Percentiles rank a stretch among this genome's conserved stretches.
These are phyloP conservation scores for Pseudogymnoascus destructans DNA, from an alignment of 2,329 filamentous ascomycete species.

Conservation along the genomic window DNA sequence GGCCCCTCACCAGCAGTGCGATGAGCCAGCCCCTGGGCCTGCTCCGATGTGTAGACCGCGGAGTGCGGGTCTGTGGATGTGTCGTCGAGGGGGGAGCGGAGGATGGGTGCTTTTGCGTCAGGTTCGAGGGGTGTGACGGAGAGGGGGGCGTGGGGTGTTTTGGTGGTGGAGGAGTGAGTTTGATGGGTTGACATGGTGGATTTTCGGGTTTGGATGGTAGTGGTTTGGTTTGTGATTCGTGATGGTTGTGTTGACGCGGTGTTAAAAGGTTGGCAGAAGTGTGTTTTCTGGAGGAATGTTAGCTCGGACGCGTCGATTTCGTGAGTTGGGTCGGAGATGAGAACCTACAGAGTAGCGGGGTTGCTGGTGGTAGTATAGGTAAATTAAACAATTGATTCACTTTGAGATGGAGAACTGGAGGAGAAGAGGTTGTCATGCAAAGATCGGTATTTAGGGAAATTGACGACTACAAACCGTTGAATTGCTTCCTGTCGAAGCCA, in stretches of 20 bases:
- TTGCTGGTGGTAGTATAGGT: neutral
- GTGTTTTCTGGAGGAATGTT: neutral
- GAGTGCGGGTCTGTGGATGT: slow-evolving; percentile 2
- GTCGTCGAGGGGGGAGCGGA: neutral
- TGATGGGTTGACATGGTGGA: neutral
- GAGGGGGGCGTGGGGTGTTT: neutral
- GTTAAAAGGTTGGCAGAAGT: neutral
- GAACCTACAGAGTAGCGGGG: neutral
- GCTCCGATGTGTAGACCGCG: neutral
- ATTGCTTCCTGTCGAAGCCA: neutral
- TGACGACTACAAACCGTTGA: neutral
- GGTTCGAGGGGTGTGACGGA: neutral
- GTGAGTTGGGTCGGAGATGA: neutral
- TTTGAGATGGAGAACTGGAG: neutral
- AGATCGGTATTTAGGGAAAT: neutral
- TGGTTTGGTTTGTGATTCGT: neutral
- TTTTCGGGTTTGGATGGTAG: neutral
- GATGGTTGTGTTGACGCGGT: neutral
- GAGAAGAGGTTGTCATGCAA: neutral
- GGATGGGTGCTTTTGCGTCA: neutral
- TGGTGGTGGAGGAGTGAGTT: neutral
- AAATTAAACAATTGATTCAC: neutral
- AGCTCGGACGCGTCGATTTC: neutral
- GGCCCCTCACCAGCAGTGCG: neutral
- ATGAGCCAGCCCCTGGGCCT: neutral